Conservation (phyloP, 208 protist species). For the Leishmania martiniquensis region DNA sequence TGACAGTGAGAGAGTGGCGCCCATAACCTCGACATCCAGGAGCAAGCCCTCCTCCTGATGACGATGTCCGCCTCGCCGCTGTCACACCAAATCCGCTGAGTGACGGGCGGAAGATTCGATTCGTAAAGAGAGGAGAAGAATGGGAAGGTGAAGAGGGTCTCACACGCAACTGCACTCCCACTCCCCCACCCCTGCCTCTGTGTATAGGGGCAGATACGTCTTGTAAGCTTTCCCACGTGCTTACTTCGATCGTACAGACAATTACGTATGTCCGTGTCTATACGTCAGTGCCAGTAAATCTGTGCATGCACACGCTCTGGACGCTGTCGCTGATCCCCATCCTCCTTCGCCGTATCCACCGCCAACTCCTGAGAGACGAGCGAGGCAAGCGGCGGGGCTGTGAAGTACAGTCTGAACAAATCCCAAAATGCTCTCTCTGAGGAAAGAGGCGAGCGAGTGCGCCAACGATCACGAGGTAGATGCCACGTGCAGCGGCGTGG, state of each 20-base stretch:
- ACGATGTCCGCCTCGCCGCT: background rate
- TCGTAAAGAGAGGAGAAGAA: background rate
- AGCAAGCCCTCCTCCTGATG: background rate
- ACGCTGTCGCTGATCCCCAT: background rate
- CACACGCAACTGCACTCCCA: background rate
- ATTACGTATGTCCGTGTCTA: background rate
- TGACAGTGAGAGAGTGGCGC: background rate
- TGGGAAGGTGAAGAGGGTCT: background rate
- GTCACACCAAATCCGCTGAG: background rate
- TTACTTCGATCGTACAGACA: background rate
- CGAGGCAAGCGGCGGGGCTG: background rate
- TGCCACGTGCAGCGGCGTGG: background rate
- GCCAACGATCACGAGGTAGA: background rate
- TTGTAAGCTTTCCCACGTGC: background rate
- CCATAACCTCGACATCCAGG: background rate
- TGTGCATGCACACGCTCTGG: background rate
- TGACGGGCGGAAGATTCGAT: background rate
- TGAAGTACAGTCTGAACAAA: background rate
- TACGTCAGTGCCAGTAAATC: background rate
- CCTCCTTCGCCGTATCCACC: background rate
- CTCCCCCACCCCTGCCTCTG: background rate
- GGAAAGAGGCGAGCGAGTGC: background rate
- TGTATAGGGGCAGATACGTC: background rate
- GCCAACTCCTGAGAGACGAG: background rate
- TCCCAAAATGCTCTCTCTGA: background rate